A percentile compares a stretch with the other conserved stretches of the same genome.
Conservation (phyloP, 768 basidiomycete genomes). For the Tylopilus vinaceipallidus region DNA sequence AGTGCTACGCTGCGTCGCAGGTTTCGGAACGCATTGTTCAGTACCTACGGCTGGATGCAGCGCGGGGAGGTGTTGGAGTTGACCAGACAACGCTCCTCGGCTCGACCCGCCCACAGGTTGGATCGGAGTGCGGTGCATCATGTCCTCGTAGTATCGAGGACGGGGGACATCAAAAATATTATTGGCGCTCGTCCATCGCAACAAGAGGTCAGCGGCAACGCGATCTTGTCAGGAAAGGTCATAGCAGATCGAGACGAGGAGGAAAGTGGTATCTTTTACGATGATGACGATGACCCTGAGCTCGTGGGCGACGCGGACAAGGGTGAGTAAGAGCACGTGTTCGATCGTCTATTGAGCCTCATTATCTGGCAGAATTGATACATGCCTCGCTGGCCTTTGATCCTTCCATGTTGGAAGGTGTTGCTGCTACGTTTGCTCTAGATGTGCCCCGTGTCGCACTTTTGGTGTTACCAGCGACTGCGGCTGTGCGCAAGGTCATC, state of each 20-base stretch:
- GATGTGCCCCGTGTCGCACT: conserved; percentile 69
- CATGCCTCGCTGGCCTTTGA: conserved; percentile 53
- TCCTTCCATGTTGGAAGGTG: conserved; percentile 57
- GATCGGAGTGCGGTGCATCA: conserved; percentile 43
- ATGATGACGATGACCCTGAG: conserved; percentile 19
- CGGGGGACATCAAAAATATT: conserved; percentile 54
- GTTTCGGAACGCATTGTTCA: conserved; percentile 39
- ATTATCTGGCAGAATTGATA: conserved; percentile 39
- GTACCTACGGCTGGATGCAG: conserved; percentile 59
- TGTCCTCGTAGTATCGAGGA: conserved; percentile 58
- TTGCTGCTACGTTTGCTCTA: conserved; percentile 68
- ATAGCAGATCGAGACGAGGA: neutral
- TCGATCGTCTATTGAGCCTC: conserved; percentile 2
- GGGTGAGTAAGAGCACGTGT: conserved; percentile 14
- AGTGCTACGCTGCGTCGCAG: conserved; percentile 68
- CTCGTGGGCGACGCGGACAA: conserved; percentile 21
- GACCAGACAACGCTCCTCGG: conserved; percentile 25
- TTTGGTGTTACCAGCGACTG: conserved; percentile 62
- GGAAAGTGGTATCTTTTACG: conserved; percentile 24
- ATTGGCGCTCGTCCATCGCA: conserved; percentile 37
- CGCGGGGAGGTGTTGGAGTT: conserved; percentile 36
- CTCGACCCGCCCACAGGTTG: conserved; percentile 27
- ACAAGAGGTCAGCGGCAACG: neutral
- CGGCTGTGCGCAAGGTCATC: conserved; percentile 60
- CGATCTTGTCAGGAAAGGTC: neutral